Evolutionary conservation across 2,329 filamentous ascomycete species (phyloP).

Genomic region (Parafenestella ontariensis): DNA sequence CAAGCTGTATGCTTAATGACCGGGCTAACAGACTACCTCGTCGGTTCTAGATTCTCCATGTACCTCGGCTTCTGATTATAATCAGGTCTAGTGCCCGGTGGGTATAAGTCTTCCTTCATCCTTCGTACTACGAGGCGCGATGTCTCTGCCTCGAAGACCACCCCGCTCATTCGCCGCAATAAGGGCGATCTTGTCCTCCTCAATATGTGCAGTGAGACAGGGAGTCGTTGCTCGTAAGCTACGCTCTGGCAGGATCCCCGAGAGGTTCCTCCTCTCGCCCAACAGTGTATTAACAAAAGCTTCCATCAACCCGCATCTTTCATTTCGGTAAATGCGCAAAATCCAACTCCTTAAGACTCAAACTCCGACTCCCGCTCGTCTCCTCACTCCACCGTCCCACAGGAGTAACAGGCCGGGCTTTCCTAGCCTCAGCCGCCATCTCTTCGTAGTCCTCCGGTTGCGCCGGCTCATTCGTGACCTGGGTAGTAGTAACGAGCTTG

Average conservation of each 20-base stretch:
- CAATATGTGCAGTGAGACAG: neutral
- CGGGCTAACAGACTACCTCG: too few relatives aligned
- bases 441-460: constrained; percentile 42
- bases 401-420: constrained; percentile 34
- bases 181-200: neutral
- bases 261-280: neutral
- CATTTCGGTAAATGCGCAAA: constrained; percentile 8
- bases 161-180: neutral
- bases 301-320: neutral
- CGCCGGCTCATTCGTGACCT: constrained; percentile 42
- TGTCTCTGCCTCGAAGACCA: neutral
- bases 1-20: too few relatives aligned
- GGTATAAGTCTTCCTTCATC: too few relatives aligned
- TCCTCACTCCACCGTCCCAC: constrained; percentile 45
- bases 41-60: too few relatives aligned
- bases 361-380: constrained; percentile 18
- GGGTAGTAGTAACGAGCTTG: constrained; percentile 45
- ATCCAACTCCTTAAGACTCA: constrained; percentile 18
- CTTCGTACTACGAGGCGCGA: too few relatives aligned
- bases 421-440: constrained; percentile 37
- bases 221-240: neutral
- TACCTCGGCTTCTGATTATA: too few relatives aligned
- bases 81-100: too few relatives aligned
- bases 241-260: neutral
- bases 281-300: too few relatives aligned